Evolutionary conservation across 768 basidiomycete species (phyloP), one percentile per base, ranked within the genome.

Genomic region (Chalciporus piperatus): DNA sequence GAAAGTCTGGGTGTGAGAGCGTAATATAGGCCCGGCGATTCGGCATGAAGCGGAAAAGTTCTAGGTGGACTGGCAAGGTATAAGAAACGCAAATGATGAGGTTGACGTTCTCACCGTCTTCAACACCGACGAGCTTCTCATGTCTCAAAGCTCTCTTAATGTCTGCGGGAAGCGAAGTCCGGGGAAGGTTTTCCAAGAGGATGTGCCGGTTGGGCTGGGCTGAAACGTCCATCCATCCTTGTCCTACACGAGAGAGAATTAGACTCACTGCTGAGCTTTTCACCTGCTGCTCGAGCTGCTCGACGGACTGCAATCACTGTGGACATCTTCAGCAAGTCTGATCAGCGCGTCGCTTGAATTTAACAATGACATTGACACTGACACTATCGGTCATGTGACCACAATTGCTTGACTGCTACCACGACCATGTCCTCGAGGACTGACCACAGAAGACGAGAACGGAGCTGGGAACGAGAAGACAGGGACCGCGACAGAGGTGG

Each of bases 21-120:
- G 80, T 79, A 42, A 92, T 65, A 56, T 78, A 70, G 7, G 85
- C 89, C 19, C 70, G 68, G 27, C 82, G 80, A 2, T 80, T 81
- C 7, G 86, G 84, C 20, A 69, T 61, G 67, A 87, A 87, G 46
- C 76, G 76, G 35, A 73, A 58, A 59, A 91, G 87, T 47, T 83
- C 73, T 25, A 88, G 60, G 17, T 77, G 72, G 22, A 84, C 87
- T 89, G 23, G 45, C 14, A 32, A 12, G 13, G 45, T 6, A 27
- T 59, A 52, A 64, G 62, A 48, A n/a, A 35, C 19, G 9, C 11
- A 41, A 48, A 33, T 47, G 13, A 8, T 4, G 46, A 16, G 27
- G 48, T 10, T 22, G 14, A 35, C 13, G 10, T 17, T 45, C 63
- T 56, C 47, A 71, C 68, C 59, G 47, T 81, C 70, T 7, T 72